phyloP scores from a whole-genome alignment of 1,139 yeast genomes.

The Sugiyamaella castrensis region DNA sequence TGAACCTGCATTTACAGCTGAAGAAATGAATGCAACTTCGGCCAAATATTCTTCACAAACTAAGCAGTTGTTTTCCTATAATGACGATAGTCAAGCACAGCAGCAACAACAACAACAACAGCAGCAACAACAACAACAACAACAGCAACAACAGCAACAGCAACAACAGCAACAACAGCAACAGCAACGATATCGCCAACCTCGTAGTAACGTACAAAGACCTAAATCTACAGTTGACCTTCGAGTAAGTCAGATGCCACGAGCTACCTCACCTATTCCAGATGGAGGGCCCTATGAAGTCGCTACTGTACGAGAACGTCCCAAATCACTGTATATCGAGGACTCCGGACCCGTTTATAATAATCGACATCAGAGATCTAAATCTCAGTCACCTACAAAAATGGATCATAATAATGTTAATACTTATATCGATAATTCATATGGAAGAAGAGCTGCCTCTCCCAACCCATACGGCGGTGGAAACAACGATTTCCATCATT shows the following conservation, averaged over 20 bases:
- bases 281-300: constrained; percentile 5
- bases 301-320: constrained; percentile 15
- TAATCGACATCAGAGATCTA: constrained; percentile 24
- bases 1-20: constrained; percentile 36
- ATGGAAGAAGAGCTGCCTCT: constrained; percentile 18
- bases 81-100: background rate
- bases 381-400: constrained; percentile 28
- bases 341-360: constrained; percentile 8
- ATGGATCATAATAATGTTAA: too few species aligned
- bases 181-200: constrained; percentile 9
- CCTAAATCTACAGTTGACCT: constrained; percentile 15
- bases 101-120: constrained; percentile 16
- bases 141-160: constrained; percentile 15
- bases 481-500: background rate
- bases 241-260: constrained; percentile 9
- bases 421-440: background rate
- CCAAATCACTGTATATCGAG: constrained; percentile 16
- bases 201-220: constrained; percentile 8
- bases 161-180: constrained; percentile 15
- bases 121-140: constrained; percentile 7
- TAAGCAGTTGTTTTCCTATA: constrained; percentile 26
- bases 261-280: constrained; percentile 14
- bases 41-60: constrained; percentile 31
- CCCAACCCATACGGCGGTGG: constrained; percentile 22
- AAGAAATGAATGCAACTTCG: constrained; percentile 35